Evolutionary conservation across 2,329 filamentous ascomycete species (phyloP), one percentile per base, ranked within the genome.

Genomic region (Aspergillus ustus): DNA sequence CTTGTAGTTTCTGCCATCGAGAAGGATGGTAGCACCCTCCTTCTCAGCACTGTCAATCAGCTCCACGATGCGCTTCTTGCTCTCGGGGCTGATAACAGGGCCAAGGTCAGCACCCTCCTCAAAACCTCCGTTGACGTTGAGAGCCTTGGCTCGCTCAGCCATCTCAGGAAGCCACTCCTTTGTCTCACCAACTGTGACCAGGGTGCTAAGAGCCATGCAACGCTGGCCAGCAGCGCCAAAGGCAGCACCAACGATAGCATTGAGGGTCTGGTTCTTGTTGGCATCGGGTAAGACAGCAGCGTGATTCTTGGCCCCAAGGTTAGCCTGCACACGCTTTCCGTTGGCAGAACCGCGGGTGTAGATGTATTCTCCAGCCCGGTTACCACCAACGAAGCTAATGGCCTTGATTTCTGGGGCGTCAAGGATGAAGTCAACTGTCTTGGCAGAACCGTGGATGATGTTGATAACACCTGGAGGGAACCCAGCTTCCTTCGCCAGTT

Each of bases 271-370:
- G 77, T 89, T 88, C 82, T 89, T 89, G 80, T 89, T 88, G 80
- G 83, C 86, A 75, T 90, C 88, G 1, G 87, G 87, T 29, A 90
- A 79, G 25, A 90, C 82, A 51, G 86, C 85, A 48, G 87, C 87
- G 73, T 90, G 88, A 80, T 90, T 90, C 82, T 90, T 90, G 2
- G 87, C 88, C 34, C 88, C 87, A 60, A 90, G 75, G 75, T 90
- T 90, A 71, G 87, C 87, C 76, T 90, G 88, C 19, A 89, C 86
- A 68, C 88, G 85, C 80, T 90, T 90, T 66, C 88, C 87, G 60
- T 89, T 87, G 69, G 87, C 87, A n/a, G 85, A 87, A n/a, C 83
- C 87, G 50, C 87, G 85, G 45, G 81, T 79, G 78, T 84, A 89
- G 75, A 90, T 89, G 77, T 90, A 90, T 71, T 90, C 87, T 59